Conservation (phyloP, 108 stramenopile species). For the Nitzschia putrida region DNA sequence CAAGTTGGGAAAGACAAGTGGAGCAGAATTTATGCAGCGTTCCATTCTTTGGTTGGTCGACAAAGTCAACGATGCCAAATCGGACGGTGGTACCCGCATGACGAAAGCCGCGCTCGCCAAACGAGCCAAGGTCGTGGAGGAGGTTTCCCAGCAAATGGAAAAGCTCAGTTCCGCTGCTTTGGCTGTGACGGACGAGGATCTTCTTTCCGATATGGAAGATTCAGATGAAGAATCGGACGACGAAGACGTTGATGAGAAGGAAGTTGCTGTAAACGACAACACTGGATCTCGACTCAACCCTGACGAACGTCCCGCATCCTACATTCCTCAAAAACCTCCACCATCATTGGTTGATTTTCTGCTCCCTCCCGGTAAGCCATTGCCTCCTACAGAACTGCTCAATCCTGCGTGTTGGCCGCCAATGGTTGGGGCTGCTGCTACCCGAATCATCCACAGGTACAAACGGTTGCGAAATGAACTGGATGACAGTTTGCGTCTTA, state of each 20-base stretch:
- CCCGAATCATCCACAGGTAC: constrained; percentile 74
- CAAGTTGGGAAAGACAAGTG: constrained; percentile 57
- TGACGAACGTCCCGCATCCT: constrained; percentile 52
- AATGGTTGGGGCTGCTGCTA: constrained; percentile 69
- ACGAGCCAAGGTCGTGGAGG: constrained; percentile 67
- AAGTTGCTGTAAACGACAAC: constrained; percentile 23
- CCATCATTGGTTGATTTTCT: constrained; percentile 80
- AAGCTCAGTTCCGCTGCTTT: constrained; percentile 55
- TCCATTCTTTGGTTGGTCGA: constrained; percentile 79
- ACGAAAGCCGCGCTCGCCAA: constrained; percentile 35
- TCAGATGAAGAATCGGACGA: constrained; percentile 72
- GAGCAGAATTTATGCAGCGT: constrained; percentile 66
- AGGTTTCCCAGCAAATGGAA: constrained; percentile 73
- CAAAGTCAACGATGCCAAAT: constrained; percentile 71
- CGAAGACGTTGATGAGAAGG: constrained; percentile 37
- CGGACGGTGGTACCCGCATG: constrained; percentile 57
- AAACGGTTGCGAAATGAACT: constrained; percentile 81
- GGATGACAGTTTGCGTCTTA: constrained; percentile 73
- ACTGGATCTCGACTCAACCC: constrained; percentile 19
- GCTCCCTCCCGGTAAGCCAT: constrained; percentile 79
- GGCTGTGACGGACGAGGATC: constrained; percentile 58
- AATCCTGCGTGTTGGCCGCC: constrained; percentile 74
- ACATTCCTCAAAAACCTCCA: constrained; percentile 68
- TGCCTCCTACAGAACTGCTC: constrained; percentile 52
- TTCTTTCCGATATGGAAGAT: constrained; percentile 64